A percentile compares a stretch with the other conserved stretches of the same genome.
Conservation (phyloP, 2,329 filamentous ascomycete genomes). For the Clonostachys solani region DNA sequence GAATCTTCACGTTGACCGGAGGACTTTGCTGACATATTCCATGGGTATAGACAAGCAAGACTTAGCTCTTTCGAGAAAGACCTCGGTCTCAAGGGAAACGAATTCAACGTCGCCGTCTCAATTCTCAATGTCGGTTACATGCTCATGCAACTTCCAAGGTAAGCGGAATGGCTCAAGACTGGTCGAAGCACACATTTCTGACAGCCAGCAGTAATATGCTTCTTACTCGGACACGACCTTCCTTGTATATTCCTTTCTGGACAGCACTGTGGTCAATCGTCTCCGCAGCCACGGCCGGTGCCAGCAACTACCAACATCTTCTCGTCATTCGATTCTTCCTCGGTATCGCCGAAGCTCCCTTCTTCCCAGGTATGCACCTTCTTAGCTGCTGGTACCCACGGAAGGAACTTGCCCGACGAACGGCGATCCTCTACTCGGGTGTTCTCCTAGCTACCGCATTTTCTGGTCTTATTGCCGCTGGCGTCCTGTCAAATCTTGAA, state of each 20-base stretch:
- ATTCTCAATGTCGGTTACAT: conserved; percentile 14
- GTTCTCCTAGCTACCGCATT: conserved; percentile 11
- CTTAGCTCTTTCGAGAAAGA: conserved; percentile 14
- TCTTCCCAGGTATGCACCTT: conserved; percentile 8
- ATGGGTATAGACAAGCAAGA: conserved; percentile 12
- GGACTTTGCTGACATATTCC: not conserved
- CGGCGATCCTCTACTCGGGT: conserved; percentile 14
- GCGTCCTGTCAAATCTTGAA: conserved; percentile 19
- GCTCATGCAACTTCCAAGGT: not conserved
- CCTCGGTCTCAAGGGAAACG: conserved; percentile 11
- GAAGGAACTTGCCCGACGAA: conserved; percentile 12
- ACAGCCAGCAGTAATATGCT: conserved; percentile 3
- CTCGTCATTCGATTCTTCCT: conserved; percentile 7
- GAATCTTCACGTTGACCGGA: not conserved
- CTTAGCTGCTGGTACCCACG: conserved; percentile 16
- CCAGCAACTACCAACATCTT: conserved; percentile 2
- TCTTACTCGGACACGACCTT: conserved; percentile 16
- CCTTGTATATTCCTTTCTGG: conserved; percentile 20
- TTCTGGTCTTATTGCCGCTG: conserved; percentile 12
- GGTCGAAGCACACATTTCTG: not conserved
- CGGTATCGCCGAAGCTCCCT: conserved; percentile 9
- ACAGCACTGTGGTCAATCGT: conserved; percentile 7
- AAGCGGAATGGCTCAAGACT: not conserved
- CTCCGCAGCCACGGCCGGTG: conserved; percentile 5
- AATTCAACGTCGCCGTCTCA: conserved; percentile 15